Conservation (phyloP, 768 basidiomycete species). For the Leccinum boreale region DNA sequence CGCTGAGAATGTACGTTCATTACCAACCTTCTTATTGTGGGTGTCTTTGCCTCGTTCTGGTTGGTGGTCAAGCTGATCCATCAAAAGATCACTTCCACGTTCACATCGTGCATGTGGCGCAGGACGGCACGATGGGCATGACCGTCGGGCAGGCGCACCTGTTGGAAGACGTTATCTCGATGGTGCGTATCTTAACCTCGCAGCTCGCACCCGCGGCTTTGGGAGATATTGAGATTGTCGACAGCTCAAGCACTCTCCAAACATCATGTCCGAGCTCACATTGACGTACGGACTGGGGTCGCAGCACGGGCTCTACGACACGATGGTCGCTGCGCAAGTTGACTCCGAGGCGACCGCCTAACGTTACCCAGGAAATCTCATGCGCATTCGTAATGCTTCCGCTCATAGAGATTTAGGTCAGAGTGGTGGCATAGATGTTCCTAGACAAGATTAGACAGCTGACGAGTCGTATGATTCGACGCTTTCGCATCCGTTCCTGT, state of each 20-base stretch:
- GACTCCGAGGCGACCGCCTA: background rate
- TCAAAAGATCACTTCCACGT: conserved; percentile 87
- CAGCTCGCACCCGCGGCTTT: too few relatives aligned
- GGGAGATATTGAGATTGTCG: background rate
- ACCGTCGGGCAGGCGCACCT: conserved; percentile 89
- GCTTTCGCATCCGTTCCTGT: background rate
- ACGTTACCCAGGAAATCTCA: too few relatives aligned
- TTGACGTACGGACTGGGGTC: conserved; percentile 82
- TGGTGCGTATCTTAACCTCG: conserved; percentile 45
- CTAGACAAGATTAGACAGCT: background rate
- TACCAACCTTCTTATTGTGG: conserved; percentile 96
- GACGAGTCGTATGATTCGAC: background rate
- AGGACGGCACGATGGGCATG: conserved; percentile 60
- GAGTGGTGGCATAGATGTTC: background rate
- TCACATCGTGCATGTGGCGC: conserved; percentile 80
- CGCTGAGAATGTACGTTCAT: conserved; percentile 81
- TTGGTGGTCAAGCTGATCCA: background rate
- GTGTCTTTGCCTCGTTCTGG: conserved; percentile 26
- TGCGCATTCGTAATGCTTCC: background rate
- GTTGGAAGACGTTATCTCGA: conserved; percentile 85
- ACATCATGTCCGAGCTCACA: conserved; percentile 67
- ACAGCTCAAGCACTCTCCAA: conserved; percentile 60
- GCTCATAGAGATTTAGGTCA: background rate
- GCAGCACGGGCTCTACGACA: conserved; percentile 65
- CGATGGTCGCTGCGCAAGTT: conserved; percentile 40